Evolutionary conservation across 2,329 filamentous ascomycete genomes (phyloP).

Genomic region (Aureobasidium lini): DNA sequence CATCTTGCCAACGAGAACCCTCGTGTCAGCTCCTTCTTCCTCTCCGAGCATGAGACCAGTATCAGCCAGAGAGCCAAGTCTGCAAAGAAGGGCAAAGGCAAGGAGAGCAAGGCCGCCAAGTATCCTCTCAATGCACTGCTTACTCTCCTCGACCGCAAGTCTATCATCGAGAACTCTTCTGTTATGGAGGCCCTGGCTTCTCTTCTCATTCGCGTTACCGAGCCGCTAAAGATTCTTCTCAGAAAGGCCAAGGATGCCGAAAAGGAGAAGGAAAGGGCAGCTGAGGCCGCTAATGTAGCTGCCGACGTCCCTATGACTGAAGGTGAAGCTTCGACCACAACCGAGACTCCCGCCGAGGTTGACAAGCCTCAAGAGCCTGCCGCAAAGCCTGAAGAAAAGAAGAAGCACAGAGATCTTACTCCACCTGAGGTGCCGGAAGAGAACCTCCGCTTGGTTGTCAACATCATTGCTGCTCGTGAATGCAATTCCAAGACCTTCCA

Average conservation of each 20-base stretch:
- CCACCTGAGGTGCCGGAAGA: conserved; percentile 81
- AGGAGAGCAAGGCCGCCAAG: conserved; percentile 75
- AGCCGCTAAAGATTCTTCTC: conserved; percentile 73
- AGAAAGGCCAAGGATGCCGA: conserved; percentile 72
- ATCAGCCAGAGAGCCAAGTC: conserved; percentile 58
- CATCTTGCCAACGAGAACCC: conserved; percentile 78
- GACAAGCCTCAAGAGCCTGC: conserved; percentile 31
- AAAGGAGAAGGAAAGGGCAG: conserved; percentile 30
- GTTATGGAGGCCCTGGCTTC: conserved; percentile 93
- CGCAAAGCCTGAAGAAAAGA: conserved; percentile 39
- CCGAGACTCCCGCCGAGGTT: conserved; percentile 21
- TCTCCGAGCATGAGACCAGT: conserved; percentile 85
- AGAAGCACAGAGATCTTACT: conserved; percentile 57
- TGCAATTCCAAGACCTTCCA: conserved; percentile 98
- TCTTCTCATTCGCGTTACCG: conserved; percentile 79
- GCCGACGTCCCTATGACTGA: conserved; percentile 20
- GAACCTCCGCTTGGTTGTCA: conserved; percentile 89
- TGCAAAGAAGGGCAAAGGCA: conserved; percentile 68
- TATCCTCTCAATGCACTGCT: conserved; percentile 90
- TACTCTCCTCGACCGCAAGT: conserved; percentile 78
- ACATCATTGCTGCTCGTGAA: conserved; percentile 90
- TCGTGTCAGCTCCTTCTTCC: conserved; percentile 83
- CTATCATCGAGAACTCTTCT: conserved; percentile 93
- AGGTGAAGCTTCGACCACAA: conserved; percentile 19
- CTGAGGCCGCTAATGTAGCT: conserved; percentile 5